Percentiles rank a stretch among this genome's conserved stretches.
These are phyloP conservation scores for Phlyctochytrium bullatum DNA, from an alignment of 192 early-diverging fungal species.

Conservation along the genomic window DNA sequence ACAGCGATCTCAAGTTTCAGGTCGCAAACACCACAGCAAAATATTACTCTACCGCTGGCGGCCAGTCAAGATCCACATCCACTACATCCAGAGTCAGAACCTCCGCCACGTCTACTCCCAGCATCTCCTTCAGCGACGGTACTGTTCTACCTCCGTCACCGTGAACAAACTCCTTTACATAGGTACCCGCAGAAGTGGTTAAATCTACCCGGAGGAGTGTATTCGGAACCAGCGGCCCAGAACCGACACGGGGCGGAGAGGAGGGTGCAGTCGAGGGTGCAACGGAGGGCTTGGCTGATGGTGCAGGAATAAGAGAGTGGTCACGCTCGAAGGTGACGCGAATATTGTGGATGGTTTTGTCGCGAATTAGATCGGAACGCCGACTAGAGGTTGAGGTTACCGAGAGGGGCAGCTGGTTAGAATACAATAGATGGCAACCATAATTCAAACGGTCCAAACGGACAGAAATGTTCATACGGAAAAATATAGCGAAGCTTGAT, in stretches of 20 bases:
- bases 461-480: too few relatives aligned
- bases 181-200: constrained; percentile 84
- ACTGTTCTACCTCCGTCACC: constrained; percentile 85
- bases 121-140: constrained; percentile 65
- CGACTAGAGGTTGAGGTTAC: constrained; percentile 13
- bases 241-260: background rate
- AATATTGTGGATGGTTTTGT: constrained; percentile 43
- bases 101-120: constrained; percentile 61
- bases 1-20: too few relatives aligned
- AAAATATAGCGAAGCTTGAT: background rate
- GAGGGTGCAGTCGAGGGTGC: background rate
- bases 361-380: constrained; percentile 42
- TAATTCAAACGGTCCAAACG: background rate
- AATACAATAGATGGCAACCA: too few relatives aligned
- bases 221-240: constrained; percentile 1
- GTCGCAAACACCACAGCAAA: background rate
- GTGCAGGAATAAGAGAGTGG: constrained; percentile 18
- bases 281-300: background rate
- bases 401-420: too few relatives aligned
- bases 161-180: constrained; percentile 94
- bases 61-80: constrained; percentile 83
- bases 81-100: constrained; percentile 84
- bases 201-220: constrained; percentile 54
- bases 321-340: constrained; percentile 15
- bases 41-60: constrained; percentile 37